Evolutionary conservation across 306 rosid genomes (phyloP).

Genomic region (Prunus dulcis): DNA sequence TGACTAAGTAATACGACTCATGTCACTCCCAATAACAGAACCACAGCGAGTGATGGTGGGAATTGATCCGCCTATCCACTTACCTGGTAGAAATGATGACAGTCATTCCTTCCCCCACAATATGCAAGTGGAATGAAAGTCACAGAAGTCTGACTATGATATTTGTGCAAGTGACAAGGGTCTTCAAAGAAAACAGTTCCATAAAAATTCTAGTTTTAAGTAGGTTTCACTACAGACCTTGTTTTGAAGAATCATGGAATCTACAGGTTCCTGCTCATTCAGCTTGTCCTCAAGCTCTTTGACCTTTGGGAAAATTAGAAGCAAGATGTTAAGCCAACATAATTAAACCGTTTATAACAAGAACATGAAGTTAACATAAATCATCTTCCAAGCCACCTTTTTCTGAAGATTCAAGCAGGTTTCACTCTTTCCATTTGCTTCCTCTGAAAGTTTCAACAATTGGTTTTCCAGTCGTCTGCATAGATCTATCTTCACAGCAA

Average conservation of each 20-base stretch:
- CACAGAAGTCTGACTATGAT: background rate
- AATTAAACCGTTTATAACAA: background rate
- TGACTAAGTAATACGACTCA: background rate
- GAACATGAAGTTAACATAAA: background rate
- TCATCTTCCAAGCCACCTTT: slow-evolving; percentile 13
- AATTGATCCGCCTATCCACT: no score
- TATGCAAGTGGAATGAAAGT: background rate
- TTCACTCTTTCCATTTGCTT: slow-evolving; percentile 18
- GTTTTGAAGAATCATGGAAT: slow-evolving; percentile 21
- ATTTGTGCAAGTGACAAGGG: background rate
- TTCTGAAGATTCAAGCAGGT: slow-evolving; percentile 6
- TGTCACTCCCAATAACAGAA: background rate
- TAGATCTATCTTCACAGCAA: background rate
- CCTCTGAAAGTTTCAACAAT: slow-evolving; percentile 10
- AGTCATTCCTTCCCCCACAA: background rate
- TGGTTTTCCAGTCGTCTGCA: slow-evolving; percentile 13
- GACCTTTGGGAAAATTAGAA: slow-evolving; percentile 13
- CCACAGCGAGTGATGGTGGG: background rate
- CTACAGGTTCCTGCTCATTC: slow-evolving; percentile 5
- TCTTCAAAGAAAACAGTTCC: background rate
- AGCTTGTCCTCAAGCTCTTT: slow-evolving; percentile 22
- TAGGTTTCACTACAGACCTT: slow-evolving; percentile 18
- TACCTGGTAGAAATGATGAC: background rate
- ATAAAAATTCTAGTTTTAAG: background rate
- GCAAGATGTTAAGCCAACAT: slow-evolving; percentile 9